These are phyloP conservation scores for Furcasterigmium sp. DNA, from an alignment of 2,329 filamentous ascomycete species.

Conservation along the genomic window DNA sequence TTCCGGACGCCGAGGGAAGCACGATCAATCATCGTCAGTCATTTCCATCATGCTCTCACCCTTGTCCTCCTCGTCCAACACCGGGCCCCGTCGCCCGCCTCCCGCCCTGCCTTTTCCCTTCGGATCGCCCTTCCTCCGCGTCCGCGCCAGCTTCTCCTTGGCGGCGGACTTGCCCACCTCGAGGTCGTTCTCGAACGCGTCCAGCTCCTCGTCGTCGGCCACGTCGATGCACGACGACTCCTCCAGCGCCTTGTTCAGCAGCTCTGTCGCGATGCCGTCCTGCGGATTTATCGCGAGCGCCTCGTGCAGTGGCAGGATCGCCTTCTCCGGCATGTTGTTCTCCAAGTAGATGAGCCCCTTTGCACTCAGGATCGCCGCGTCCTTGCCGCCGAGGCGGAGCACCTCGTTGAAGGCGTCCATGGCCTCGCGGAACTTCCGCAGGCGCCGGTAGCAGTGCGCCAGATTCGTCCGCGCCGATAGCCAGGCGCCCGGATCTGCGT, in stretches of 20 bases:
- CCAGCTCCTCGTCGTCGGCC: conserved; percentile 41
- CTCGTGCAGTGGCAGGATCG: conserved; percentile 78
- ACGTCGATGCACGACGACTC: conserved; percentile 47
- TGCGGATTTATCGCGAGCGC: conserved; percentile 74
- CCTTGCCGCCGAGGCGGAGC: conserved; percentile 73
- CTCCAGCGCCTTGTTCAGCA: conserved; percentile 66
- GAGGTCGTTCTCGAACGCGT: conserved; percentile 48
- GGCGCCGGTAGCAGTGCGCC: conserved; percentile 77
- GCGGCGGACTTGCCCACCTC: conserved; percentile 40
- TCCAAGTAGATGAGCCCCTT: conserved; percentile 84
- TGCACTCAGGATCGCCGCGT: conserved; percentile 71
- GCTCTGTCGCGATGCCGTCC: conserved; percentile 74
- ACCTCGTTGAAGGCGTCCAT: conserved; percentile 83
- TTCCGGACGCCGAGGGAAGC: too few relatives aligned
- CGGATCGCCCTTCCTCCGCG: conserved; percentile 19
- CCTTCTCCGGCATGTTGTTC: conserved; percentile 67
- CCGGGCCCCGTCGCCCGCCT: conserved; percentile 21
- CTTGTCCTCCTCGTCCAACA: conserved; percentile 28
- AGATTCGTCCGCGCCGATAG: conserved; percentile 82
- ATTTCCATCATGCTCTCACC: conserved; percentile 49
- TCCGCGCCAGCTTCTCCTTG: conserved; percentile 26
- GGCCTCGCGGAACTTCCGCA: conserved; percentile 64
- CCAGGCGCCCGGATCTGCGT: conserved; percentile 78
- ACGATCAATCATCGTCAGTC: conserved; percentile 44
- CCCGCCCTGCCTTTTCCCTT: conserved; percentile 42